Percentiles rank a stretch among this genome's conserved stretches.
These are phyloP conservation scores for Pythium dissotocum DNA, from an alignment of 352 stramenopile species.

Conservation along the genomic window DNA sequence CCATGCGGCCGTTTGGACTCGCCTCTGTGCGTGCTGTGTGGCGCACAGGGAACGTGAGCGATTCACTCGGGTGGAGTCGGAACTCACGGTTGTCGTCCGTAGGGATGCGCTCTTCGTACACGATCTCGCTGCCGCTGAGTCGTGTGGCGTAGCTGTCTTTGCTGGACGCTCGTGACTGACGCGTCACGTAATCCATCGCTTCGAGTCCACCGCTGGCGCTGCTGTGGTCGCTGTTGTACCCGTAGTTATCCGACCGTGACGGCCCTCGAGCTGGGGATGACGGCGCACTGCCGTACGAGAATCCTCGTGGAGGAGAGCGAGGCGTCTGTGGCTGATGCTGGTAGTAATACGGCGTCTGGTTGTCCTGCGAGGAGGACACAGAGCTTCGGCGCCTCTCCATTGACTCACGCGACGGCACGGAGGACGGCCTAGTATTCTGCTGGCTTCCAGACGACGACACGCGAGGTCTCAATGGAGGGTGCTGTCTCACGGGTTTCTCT, in stretches of 20 bases:
- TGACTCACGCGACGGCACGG: background rate
- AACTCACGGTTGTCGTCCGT: slow-evolving; percentile 22
- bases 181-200: background rate
- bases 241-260: slow-evolving; percentile 10
- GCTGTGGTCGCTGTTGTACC: slow-evolving; percentile 25
- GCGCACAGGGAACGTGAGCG: slow-evolving; percentile 21
- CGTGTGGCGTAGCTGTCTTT: slow-evolving; percentile 23
- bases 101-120: slow-evolving; percentile 13
- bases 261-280: slow-evolving; percentile 15
- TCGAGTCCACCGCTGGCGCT: slow-evolving; percentile 19
- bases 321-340: slow-evolving; percentile 1
- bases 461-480: background rate
- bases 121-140: background rate
- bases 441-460: background rate
- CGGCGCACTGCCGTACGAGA: background rate
- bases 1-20: slow-evolving; percentile 28
- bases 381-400: background rate
- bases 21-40: slow-evolving; percentile 1
- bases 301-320: slow-evolving; percentile 1
- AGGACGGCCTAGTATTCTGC: background rate
- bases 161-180: slow-evolving; percentile 1
- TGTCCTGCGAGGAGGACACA: background rate
- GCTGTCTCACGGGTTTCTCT: background rate
- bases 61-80: slow-evolving; percentile 23
- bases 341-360: slow-evolving; percentile 1